Evolutionary conservation across 1,284 basidiomycete species (phyloP).

Genomic region (Heterobasidion parviporum): DNA sequence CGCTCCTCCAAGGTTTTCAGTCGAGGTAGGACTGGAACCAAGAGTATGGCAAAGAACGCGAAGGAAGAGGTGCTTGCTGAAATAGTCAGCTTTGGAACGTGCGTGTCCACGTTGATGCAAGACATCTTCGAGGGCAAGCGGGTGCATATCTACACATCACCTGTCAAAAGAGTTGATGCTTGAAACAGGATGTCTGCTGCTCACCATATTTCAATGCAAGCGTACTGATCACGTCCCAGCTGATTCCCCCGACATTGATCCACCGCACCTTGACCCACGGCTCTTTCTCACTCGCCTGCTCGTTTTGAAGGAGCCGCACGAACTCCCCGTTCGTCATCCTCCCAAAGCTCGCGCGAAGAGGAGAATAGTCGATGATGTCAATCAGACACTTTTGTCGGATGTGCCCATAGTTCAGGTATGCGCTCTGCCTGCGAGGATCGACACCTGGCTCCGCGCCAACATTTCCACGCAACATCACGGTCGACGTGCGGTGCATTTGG

Average conservation of each 20-base stretch:
- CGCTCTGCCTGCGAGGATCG: slow-evolving; percentile 44
- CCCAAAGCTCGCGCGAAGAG: slow-evolving; percentile 38
- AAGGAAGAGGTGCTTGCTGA: slow-evolving; percentile 57
- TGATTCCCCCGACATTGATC: slow-evolving; percentile 65
- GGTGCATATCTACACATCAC: slow-evolving; percentile 45
- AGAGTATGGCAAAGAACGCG: slow-evolving; percentile 54
- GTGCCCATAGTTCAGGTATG: slow-evolving; percentile 41
- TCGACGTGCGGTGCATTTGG: slow-evolving; percentile 42
- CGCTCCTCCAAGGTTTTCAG: background rate
- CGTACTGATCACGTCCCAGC: slow-evolving; percentile 64
- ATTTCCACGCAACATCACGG: slow-evolving; percentile 24
- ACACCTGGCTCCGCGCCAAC: slow-evolving; percentile 58
- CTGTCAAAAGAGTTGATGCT: background rate
- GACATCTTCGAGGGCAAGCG: slow-evolving; percentile 61
- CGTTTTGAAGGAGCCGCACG: slow-evolving; percentile 37
- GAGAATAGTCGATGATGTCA: slow-evolving; percentile 55
- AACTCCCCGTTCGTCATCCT: slow-evolving; percentile 51
- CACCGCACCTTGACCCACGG: slow-evolving; percentile 58
- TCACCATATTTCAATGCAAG: slow-evolving; percentile 54
- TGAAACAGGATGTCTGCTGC: slow-evolving; percentile 8
- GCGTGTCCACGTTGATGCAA: slow-evolving; percentile 46
- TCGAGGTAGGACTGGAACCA: slow-evolving; percentile 17
- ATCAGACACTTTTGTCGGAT: slow-evolving; percentile 51
- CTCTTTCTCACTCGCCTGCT: slow-evolving; percentile 30
- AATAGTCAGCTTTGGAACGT: slow-evolving; percentile 66